Evolutionary conservation across 257 asterid genomes (phyloP), one percentile per base, ranked within the genome.

Genomic region (Fraxinus quadrangulata): DNA sequence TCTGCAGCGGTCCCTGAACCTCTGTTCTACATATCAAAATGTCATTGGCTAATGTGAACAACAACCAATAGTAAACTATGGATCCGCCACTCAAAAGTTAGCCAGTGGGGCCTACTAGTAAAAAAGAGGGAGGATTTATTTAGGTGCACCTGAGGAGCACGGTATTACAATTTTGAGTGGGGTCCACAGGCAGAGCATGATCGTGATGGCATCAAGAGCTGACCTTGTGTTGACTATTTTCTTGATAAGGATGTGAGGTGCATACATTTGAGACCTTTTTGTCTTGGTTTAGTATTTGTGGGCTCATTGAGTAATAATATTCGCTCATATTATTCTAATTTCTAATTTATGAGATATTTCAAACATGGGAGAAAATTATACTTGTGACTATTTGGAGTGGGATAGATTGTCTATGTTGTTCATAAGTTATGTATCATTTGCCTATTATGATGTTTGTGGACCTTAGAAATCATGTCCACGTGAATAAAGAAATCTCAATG

Each of bases 101-200:
- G 77, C 71, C 83, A 1, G 42, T 83, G 67, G 83, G 86, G 16
- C 77, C 83, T 9, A 54, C 71, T 21, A 19, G 45, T 26, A 47
- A 28, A 11, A 3, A 47, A 12, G 21, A 42, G 9, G 16, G 63
- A 6, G 17, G 59, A 17, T 21, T 71, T 17, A 74, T 16, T 65
- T n/a, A 14, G 54, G 74, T 73, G 82, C 37, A 67, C 19, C 72
- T 73, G 59, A 72, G 78, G 82, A 31, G 42, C 26, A 71, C 23
- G 74, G 69, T 51, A 51, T 73, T 10, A 63, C 14, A 63, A 63
- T 24, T 26, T 63, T 31, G 7, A 11, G 17, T 24, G 31, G 30
- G 69, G 34, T 17, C 69, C 69, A 63, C 17, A 2, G 3, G 36
- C 36, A 3, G 0, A 63, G 34, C 26, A 24, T 23, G 67, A 21